Base-by-base conservation (phyloP, 495 filamentous ascomycete species). In the Aspergillus cavernicola region DNA sequence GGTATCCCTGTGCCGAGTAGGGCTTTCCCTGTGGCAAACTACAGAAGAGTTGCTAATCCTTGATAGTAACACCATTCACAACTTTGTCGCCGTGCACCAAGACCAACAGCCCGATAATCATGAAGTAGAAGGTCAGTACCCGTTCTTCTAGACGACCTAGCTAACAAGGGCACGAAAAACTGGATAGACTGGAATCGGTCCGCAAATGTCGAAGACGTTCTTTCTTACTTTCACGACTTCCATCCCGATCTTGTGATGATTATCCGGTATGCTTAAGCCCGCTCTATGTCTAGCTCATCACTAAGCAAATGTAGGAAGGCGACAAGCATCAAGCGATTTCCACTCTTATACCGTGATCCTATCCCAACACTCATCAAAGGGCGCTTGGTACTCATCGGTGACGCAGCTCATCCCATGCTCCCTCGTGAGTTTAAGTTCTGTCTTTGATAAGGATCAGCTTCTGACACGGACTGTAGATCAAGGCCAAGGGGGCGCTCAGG, bases 371-470 rank as follows among this genome's bases (percentile, higher is more conserved):
- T 73, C 68, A 53, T 58, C 20, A 67, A 65, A n/a, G 65, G 65
- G 3, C 72, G 65, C 15, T 46, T 77, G 22, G 56, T 74, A 8
- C 61, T 79, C 3, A 64, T 76, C 10, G 76, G 78, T 13, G 76
- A 80, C 45, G 77, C 77, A 1, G 77, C 72, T 10, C 79, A 79
- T 62, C 70, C 76, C 10, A 73, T 77, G 59, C 13, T 55, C 18
- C 39, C 40, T 23, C 41, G 68, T 67, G 78, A 77, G 79, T 77
- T 4, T 24, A 2, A 16, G 11, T 33, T 33, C 11, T 33, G 31
- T 3, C 31, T 3, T 33, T 3, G 12, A n/a, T 9, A 33, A 6
- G 12, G 7, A n/a, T n/a, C n/a, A n/a, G n/a, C n/a, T n/a, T n/a
- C 31, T 33, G 3, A 33, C 31, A 44, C 3, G 18, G 15, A 16